Evolutionary conservation across 805 yeast species (phyloP), one percentile per base, ranked within the genome.

Genomic region (Kockiozyma suomiensis): DNA sequence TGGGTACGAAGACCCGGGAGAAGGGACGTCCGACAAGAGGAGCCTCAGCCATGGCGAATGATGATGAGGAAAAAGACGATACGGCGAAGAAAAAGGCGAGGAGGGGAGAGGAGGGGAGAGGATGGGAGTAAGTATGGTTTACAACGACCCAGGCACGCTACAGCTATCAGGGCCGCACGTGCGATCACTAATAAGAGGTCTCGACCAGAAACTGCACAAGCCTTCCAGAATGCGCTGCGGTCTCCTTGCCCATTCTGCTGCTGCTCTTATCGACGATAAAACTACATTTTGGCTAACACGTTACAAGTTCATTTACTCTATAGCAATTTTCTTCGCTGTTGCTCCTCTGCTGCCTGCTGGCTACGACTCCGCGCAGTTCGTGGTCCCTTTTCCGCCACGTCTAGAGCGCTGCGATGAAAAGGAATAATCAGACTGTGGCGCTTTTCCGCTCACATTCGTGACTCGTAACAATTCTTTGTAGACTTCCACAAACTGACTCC

Each of bases 1-100:
- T 59, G 37, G 59, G 66, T 28, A 54, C 62, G 59, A 62, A 62
- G 42, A 50, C 59, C 32, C 66, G 65, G 42, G 66, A 62, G 54
- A 45, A 62, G 45, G 48, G 58, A 50, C 66, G 66, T 8, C 66
- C 66, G 17, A 43, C 57, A 45, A 61, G 64, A 33, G 61, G 57
- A 15, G 60, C 56, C 38, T 43, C 48, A 38, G 57, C 63, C 63
- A 56, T 53, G 54, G 54, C 40, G 54, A 49, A 28, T n/a, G 47
- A 37, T 26, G 54, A 30, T 33, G 32, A 43, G 37, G 38, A 21
- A 42, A 35, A 42, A 35, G 26, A 32, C 25, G 32, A 7, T 17
- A 33, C n/a, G 43, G 37, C 30, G 51, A 26, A 51, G 43, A 46
- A 26, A 41, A 15, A 28, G 37, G 35, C 26, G 54, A 45, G 25